Percentiles rank a stretch among this genome's conserved stretches.
Evolutionary conservation across 306 rosid species (phyloP).

Genomic region (Cucumis cinereus): DNA sequence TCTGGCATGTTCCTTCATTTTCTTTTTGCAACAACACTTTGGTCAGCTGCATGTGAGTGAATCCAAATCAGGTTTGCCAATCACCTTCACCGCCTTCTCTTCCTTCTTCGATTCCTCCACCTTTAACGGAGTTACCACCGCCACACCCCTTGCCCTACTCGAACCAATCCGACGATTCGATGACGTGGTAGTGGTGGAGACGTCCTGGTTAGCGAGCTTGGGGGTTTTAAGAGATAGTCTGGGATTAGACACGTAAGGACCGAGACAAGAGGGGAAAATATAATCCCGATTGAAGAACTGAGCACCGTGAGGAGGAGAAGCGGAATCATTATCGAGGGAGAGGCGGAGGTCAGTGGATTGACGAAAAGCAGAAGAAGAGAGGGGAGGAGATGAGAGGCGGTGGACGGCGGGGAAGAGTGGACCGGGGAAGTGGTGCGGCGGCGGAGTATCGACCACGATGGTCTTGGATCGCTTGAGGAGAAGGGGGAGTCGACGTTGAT

Average conservation of each 20-base stretch:
- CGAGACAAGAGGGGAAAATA: too few relatives aligned
- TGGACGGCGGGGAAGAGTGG: too few relatives aligned
- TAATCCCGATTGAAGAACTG: too few relatives aligned
- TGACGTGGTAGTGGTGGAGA: background rate
- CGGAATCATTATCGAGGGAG: too few relatives aligned
- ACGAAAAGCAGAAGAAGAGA: too few relatives aligned
- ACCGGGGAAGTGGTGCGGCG: too few relatives aligned
- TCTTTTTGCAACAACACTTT: background rate
- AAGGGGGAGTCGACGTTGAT: conserved; percentile 35
- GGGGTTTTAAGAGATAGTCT: too few relatives aligned
- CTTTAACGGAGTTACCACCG: background rate
- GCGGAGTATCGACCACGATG: conserved; percentile 4
- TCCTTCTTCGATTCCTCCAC: conserved; percentile 1
- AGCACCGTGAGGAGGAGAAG: too few relatives aligned
- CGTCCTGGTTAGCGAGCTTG: conserved; percentile 7
- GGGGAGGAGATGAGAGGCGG: too few relatives aligned
- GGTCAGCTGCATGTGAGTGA: background rate
- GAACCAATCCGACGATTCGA: background rate
- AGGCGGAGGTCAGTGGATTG: too few relatives aligned
- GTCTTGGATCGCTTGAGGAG: conserved; percentile 45
- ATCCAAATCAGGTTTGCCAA: background rate
- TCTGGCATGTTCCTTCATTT: background rate
- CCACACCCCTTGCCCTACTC: background rate
- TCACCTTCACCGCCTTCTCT: background rate
- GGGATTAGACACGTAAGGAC: too few relatives aligned